phyloP scores from a whole-genome alignment of 2,329 filamentous ascomycete species.

The Xylariales sp. region DNA sequence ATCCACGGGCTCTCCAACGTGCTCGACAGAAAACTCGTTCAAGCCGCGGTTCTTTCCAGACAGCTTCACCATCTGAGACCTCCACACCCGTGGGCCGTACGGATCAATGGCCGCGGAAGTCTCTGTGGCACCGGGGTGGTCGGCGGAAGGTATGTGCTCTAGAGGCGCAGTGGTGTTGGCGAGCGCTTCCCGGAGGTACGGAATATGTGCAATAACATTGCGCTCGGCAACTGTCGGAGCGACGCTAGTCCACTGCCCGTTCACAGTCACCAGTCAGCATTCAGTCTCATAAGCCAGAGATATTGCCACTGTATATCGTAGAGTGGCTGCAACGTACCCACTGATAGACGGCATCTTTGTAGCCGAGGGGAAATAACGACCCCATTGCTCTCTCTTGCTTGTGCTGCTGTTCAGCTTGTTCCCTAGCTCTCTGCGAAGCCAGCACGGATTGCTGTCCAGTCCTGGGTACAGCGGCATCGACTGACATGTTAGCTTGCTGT shows the following conservation, averaged over 20 bases:
- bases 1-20: conserved; percentile 71
- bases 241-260: conserved; percentile 82
- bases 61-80: conserved; percentile 77
- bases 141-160: conserved; percentile 23
- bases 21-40: conserved; percentile 90
- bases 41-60: conserved; percentile 81
- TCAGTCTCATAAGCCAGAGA: no score
- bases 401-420: conserved; percentile 22
- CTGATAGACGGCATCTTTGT: conserved; percentile 87
- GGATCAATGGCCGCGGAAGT: conserved; percentile 61
- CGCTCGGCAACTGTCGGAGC: conserved; percentile 82
- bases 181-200: conserved; percentile 74
- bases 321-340: conserved; percentile 82
- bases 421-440: conserved; percentile 40
- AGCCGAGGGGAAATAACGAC: conserved; percentile 75
- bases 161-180: conserved; percentile 36
- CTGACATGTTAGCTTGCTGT: conserved; percentile 15
- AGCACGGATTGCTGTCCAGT: conserved; percentile 39
- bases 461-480: conserved; percentile 23
- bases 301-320: no score
- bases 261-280: no score
- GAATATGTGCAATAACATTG: conserved; percentile 80
- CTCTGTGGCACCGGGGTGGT: conserved; percentile 35
- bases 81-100: conserved; percentile 80
- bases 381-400: conserved; percentile 26